Conservation (phyloP, 306 rosid genomes). For the Medicago ruthenica region DNA sequence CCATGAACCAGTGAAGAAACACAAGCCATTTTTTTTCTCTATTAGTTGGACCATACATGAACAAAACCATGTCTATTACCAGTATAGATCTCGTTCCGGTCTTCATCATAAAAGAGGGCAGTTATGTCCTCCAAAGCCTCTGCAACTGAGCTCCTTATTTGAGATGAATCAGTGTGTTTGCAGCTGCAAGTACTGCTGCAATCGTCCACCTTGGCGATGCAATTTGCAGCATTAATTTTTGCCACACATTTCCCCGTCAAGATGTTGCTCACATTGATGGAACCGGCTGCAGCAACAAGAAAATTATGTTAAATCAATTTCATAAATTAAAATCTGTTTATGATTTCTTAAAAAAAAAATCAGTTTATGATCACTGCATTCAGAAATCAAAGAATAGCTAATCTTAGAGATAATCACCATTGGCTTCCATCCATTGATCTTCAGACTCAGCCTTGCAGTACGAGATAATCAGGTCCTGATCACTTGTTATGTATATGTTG, state of each 20-base stretch:
- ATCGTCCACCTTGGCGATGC: conserved; percentile 44
- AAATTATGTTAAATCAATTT: conserved; percentile 4
- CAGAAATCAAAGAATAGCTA: conserved; percentile 26
- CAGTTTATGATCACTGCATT: not conserved
- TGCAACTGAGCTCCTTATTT: conserved; percentile 71
- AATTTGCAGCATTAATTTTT: conserved; percentile 66
- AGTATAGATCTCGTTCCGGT: conserved; percentile 85
- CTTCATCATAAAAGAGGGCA: conserved; percentile 90
- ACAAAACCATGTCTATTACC: conserved; percentile 85
- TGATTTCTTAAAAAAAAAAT: not conserved
- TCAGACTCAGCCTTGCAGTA: conserved; percentile 94
- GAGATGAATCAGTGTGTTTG: conserved; percentile 47
- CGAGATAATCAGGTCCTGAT: conserved; percentile 93
- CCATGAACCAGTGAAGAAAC: conserved; percentile 20
- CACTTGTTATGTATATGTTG: conserved; percentile 90
- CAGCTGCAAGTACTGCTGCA: conserved; percentile 57
- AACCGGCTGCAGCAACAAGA: conserved; percentile 67
- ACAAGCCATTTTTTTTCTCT: not conserved
- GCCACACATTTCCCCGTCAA: conserved; percentile 90
- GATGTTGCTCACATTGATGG: conserved; percentile 90
- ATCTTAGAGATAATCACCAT: conserved; percentile 55
- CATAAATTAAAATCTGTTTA: conserved; percentile 24
- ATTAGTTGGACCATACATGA: conserved; percentile 94
- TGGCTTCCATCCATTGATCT: conserved; percentile 80
- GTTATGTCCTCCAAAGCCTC: conserved; percentile 94